Conservation (phyloP, 345 rosid species). For the Eucalyptus lansdowneana region DNA sequence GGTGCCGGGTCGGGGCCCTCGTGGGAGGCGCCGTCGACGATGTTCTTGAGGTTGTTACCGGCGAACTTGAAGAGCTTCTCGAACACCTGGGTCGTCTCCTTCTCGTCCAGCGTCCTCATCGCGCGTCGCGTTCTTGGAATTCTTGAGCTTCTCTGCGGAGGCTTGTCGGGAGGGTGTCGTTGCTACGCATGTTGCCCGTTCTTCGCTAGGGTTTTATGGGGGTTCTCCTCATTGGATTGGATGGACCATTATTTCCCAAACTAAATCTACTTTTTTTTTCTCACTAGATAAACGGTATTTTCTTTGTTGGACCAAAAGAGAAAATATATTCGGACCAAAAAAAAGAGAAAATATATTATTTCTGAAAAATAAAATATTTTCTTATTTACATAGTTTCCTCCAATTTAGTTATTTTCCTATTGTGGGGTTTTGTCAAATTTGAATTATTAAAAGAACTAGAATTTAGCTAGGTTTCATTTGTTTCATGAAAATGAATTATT, state of each 20-base stretch:
- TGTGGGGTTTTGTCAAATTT: neutral
- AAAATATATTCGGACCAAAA: too few relatives aligned
- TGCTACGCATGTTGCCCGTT: neutral
- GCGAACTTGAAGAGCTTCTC: conserved; percentile 77
- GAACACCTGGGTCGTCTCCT: conserved; percentile 76
- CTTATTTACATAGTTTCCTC: neutral
- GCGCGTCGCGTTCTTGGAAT: neutral
- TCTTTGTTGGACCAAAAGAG: neutral
- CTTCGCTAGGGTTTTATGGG: neutral
- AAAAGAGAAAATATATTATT: too few relatives aligned
- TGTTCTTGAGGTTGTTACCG: conserved; percentile 83
- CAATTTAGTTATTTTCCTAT: neutral
- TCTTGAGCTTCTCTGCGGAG: neutral
- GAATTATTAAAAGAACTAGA: neutral
- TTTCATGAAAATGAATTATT: too few relatives aligned
- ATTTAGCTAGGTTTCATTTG: neutral
- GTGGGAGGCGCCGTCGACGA: conserved; percentile 72
- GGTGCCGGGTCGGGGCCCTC: conserved; percentile 73
- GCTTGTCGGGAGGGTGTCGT: neutral
- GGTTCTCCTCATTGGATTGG: neutral
- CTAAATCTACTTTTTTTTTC: neutral
- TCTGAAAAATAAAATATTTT: too few relatives aligned
- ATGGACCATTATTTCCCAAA: neutral
- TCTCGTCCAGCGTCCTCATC: conserved; percentile 84
- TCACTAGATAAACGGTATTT: neutral